A percentile compares a stretch with the other conserved stretches of the same genome.
Conservation (phyloP, 345 rosid species). For the Camelina laxa region DNA sequence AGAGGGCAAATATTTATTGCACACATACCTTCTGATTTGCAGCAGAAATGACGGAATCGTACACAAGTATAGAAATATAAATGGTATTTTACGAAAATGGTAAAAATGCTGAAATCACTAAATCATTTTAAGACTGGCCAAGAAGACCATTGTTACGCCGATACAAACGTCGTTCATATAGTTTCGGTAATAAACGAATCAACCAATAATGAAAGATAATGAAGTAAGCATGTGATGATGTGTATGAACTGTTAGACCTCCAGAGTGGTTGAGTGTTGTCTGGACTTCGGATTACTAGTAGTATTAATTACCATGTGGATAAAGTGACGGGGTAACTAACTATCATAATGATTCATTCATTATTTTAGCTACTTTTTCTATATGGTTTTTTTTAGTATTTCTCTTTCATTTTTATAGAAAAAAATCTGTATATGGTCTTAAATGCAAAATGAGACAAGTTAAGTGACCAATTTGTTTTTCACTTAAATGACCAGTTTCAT, state of each 20-base stretch:
- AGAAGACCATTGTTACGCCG: neutral
- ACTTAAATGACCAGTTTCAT: constrained; percentile 1
- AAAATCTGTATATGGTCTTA: constrained; percentile 10
- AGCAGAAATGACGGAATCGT: neutral
- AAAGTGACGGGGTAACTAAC: constrained; percentile 32
- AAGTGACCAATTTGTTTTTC: constrained; percentile 4
- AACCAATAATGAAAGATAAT: neutral
- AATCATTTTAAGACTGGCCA: neutral
- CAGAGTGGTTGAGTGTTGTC: constrained; percentile 33
- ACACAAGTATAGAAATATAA: neutral
- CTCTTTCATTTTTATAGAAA: neutral
- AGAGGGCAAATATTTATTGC: neutral
- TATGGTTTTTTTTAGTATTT: neutral
- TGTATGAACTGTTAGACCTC: neutral
- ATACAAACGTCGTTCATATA: neutral
- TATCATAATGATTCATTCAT: constrained; percentile 34
- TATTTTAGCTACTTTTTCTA: constrained; percentile 33
- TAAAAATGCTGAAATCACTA: constrained; percentile 2
- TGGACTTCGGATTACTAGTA: constrained; percentile 19
- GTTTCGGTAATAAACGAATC: neutral
- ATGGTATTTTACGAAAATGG: neutral
- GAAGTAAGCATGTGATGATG: constrained; percentile 22
- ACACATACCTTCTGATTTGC: constrained; percentile 8
- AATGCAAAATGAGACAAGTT: constrained; percentile 30
- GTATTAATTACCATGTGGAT: constrained; percentile 33